Evolutionary conservation across 495 filamentous ascomycete species (phyloP), one percentile per base, ranked within the genome.

Genomic region (Neurospora sp.): DNA sequence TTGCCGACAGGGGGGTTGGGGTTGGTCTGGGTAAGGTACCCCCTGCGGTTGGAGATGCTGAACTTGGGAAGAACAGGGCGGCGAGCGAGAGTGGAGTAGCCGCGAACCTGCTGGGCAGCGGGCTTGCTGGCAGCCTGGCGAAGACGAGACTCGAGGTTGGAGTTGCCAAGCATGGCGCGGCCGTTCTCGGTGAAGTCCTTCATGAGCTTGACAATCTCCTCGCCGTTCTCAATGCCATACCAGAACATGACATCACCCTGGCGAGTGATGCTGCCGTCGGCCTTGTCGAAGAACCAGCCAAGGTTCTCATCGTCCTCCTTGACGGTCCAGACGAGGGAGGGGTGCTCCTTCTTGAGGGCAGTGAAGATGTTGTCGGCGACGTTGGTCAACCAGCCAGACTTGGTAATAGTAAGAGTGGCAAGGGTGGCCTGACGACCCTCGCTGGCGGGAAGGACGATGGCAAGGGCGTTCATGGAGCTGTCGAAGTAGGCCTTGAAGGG

Each of bases 201-300:
- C 85, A 98, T 96, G 74, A 98, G 86, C 76, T 92, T 86, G 79
- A 92, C 91, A 27, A 97, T 90, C 80, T 97, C 93, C 69, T 93
- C 90, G n/a, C 91, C 89, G 71, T 87, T 90, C 77, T 95, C 93
- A 72, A 96, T 89, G 41, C 96, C 96, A 79, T 96, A 97, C 93
- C 96, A 99, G 86, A 98, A 98, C 80, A 98, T 91, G 42, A 98
- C 93, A 77, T 96, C 91, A 72, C 93, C 93, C 71, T 93, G 89
- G 40, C 90, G 88, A 66, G 92, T 92, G 74, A 98, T 85, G 82
- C 93, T 97, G 69, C 96, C 96, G 74, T 97, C 93, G 10, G 96
- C 92, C 86, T 97, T 97, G 84, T 97, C 95, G 75, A 96, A 97
- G 86, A 98, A 98, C 96, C 96, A 99, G 38, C 93, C 94, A 78